A percentile compares a stretch with the other conserved stretches of the same genome.
These are phyloP conservation scores for Lentinula guzmanii DNA, from an alignment of 768 basidiomycete species.

Conservation along the genomic window DNA sequence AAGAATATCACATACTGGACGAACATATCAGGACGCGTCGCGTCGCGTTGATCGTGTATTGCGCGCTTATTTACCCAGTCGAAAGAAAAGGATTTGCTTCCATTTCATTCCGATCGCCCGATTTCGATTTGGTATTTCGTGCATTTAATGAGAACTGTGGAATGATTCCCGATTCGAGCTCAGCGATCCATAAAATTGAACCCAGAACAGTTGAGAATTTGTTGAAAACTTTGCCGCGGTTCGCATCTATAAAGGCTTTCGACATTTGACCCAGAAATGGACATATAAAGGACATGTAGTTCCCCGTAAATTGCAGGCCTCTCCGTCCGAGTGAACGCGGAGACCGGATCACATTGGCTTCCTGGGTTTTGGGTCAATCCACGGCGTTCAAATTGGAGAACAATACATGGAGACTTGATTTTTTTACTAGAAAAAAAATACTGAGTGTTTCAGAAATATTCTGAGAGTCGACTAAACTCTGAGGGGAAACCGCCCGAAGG, in stretches of 20 bases:
- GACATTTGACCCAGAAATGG: neutral
- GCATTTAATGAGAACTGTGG: neutral
- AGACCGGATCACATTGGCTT: neutral
- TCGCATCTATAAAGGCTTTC: neutral
- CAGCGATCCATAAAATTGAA: neutral
- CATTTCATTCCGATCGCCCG: neutral
- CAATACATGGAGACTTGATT: neutral
- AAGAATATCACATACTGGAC: no score
- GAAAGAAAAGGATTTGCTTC: neutral
- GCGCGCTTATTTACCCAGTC: neutral
- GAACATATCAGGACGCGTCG: neutral
- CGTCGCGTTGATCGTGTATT: neutral
- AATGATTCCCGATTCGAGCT: slow-evolving; percentile 1
- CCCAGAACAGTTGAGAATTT: neutral
- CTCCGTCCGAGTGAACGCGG: neutral
- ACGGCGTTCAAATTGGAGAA: neutral
- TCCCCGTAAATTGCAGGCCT: neutral
- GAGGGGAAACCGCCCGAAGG: neutral
- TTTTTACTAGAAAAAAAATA: neutral
- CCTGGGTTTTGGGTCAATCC: neutral
- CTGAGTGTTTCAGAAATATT: neutral
- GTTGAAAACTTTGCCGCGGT: neutral
- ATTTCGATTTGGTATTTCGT: neutral
- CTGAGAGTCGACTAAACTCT: neutral
- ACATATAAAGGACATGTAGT: neutral